These are phyloP conservation scores for Chaetoceros tenuissimus DNA, from an alignment of 108 stramenopile species.

Conservation along the genomic window DNA sequence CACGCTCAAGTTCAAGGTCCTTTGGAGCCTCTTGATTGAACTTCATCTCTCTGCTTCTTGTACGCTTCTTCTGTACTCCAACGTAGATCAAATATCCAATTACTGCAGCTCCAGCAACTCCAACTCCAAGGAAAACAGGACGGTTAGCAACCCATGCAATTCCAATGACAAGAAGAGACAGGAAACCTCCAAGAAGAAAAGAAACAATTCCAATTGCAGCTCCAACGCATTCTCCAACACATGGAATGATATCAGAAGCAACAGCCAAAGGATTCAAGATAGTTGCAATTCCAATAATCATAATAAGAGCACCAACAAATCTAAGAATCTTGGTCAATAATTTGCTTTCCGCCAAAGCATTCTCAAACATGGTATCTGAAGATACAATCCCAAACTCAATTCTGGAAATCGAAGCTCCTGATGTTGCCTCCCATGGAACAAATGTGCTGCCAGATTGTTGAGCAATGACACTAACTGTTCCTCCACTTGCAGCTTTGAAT, in stretches of 20 bases:
- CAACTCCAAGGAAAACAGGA: conserved; percentile 4
- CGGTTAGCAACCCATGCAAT: conserved; percentile 18
- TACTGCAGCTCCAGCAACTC: neutral
- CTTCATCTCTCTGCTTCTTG: neutral
- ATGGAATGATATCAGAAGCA: conserved; percentile 23
- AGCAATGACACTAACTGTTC: conserved; percentile 22
- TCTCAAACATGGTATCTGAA: conserved; percentile 19
- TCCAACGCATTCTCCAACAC: conserved; percentile 17
- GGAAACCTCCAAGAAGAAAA: conserved; percentile 4
- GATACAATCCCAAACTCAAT: conserved; percentile 9
- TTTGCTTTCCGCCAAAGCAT: conserved; percentile 13
- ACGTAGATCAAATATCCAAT: neutral
- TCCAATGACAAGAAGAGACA: conserved; percentile 13
- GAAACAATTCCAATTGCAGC: conserved; percentile 15
- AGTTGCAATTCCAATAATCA: conserved; percentile 14
- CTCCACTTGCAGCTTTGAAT: conserved; percentile 11
- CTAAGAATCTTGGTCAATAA: conserved; percentile 18
- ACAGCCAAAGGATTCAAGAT: conserved; percentile 20
- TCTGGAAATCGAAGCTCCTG: conserved; percentile 14
- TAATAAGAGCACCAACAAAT: conserved; percentile 18
- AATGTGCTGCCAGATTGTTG: conserved; percentile 14
- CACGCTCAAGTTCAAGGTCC: neutral
- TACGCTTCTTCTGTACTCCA: neutral
- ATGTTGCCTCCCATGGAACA: conserved; percentile 4
- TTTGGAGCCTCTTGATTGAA: neutral